phyloP scores from a whole-genome alignment of 768 basidiomycete species.

The Trametes meyenii region DNA sequence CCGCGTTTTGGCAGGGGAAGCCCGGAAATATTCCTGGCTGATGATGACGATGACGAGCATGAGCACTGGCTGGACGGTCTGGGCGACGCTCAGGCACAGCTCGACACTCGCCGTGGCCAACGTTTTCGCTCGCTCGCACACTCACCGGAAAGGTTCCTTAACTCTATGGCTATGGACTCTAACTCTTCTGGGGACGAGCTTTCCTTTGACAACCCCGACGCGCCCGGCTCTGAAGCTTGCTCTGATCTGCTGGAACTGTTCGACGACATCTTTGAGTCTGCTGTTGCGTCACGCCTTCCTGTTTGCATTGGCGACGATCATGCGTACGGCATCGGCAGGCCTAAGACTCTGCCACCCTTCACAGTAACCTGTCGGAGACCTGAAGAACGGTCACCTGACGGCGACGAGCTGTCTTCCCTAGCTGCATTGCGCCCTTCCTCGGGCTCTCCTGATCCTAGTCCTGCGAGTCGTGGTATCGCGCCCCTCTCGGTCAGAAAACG shows the following conservation, averaged over 20 bases:
- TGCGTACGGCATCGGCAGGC: conserved; percentile 4
- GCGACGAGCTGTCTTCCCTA: background rate
- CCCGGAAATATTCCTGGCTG: conserved; percentile 3
- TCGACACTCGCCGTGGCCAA: background rate
- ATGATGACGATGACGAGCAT: conserved; percentile 17
- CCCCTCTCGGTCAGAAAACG: background rate
- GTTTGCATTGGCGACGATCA: conserved; percentile 17
- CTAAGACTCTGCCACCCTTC: conserved; percentile 1
- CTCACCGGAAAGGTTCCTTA: too few relatives aligned
- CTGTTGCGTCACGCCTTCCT: conserved; percentile 4
- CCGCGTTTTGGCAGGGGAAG: background rate
- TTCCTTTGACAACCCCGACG: conserved; percentile 3
- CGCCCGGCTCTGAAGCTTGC: background rate
- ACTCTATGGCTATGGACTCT: background rate
- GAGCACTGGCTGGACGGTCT: conserved; percentile 7
- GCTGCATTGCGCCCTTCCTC: background rate
- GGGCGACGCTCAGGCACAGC: background rate
- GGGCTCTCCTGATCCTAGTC: background rate
- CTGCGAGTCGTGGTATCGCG: background rate
- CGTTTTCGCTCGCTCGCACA: background rate
- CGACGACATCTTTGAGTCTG: conserved; percentile 1
- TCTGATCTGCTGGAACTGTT: background rate
- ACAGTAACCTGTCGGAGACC: background rate
- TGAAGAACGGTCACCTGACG: conserved; percentile 12
- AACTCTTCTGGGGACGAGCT: conserved; percentile 2